Base-by-base conservation (phyloP, 2,329 filamentous ascomycete genomes). In the Beauveria scarabaeidicola region DNA sequence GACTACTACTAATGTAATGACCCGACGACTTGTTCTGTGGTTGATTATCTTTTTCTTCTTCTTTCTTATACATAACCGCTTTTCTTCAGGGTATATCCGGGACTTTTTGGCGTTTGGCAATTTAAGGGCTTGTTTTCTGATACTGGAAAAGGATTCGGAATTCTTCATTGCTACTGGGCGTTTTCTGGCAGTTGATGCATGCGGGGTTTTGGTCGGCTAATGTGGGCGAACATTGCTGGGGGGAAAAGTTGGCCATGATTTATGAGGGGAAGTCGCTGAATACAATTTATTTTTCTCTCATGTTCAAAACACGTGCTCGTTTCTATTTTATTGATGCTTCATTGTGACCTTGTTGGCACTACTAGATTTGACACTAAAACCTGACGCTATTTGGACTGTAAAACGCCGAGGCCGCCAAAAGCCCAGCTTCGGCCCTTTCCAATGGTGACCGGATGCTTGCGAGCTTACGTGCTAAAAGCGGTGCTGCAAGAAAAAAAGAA, bases 1-100 rank as follows among this genome's bases (percentile, higher is more conserved):
- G 55, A 58, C 55, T 13, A 58, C 47, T 52, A 58, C 25, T 58
- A 58, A 44, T 58, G 47, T 58, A 51, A 52, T 58, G 55, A 58
- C 51, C 36, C 55, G 38, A 58, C 46, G 23, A 52, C 38, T 15
- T 23, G 47, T 50, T 23, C 54, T 50, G 54, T 51, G 44, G 44
- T 58, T 50, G 32, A 32, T 48, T 21, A 15, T 46, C 19, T 21
- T n/a, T 41, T 40, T 55, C 21, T 46, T 36, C 27, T 40, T 36
- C 10, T 23, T 50, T 44, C 10, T 52, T 58, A 50, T 32, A 58
- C 32, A 58, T 58, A 41, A 41, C 55, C 46, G 38, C 44, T 29
- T 58, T 58, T 58, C 7, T 43, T 40, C 40, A 47, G 44, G 46
- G 55, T 25, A 32, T 58, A 41, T 52, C 47, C 15, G 36, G 36